Base-by-base conservation (phyloP, 2,329 filamentous ascomycete genomes). In the Cercospora brassicicola region DNA sequence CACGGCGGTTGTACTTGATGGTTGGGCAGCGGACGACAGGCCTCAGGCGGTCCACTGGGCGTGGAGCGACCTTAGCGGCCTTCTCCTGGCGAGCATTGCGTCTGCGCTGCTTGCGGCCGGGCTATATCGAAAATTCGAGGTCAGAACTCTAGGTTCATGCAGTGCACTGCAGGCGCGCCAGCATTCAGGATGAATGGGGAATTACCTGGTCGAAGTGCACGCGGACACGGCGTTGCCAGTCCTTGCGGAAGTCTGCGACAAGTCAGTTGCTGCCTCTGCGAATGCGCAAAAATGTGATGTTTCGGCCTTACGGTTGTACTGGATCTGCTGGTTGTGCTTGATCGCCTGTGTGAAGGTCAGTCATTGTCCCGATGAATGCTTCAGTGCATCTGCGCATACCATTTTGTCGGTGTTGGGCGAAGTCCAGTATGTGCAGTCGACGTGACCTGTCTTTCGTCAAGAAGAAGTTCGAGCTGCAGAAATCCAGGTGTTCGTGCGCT, bases 181-280 rank as follows among this genome's bases (percentile, higher is more conserved):
- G 78, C 82, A 84, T 83, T 84, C 82, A 83, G 72, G 66, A 84
- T 79, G 81, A 84, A 79, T 82, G 82, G 84, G 84, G 82, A 84
- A 81, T 86, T 94, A 96, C 94, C 93, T 98, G 95, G 89, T 99
- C 93, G 88, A 99, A 99, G 89, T 99, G 95, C 85, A 92, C 92
- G 86, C 93, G 92, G 82, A 99, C 95, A 87, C 94, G 92, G 87
- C 93, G 92, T 86, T 98, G 94, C 95, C 95, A 99, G 89, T 99
- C 94, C 93, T 97, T 97, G 87, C 93, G 94, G 92, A 97, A 97
- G 84, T 97, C 92, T 95, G 81, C 73, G 75, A 66, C 31, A 53
- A 51, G 62, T 71, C 61, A 71, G 69, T 62, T 30, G 20, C n/a
- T 61, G 23, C 30, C 66, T 23, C 18, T 60, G 36, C 62, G 23